Percentiles rank a stretch among this genome's conserved stretches.
Evolutionary conservation across 1,139 yeast species (phyloP).

Genomic region (Zhuliangozyma parablackwelliae): DNA sequence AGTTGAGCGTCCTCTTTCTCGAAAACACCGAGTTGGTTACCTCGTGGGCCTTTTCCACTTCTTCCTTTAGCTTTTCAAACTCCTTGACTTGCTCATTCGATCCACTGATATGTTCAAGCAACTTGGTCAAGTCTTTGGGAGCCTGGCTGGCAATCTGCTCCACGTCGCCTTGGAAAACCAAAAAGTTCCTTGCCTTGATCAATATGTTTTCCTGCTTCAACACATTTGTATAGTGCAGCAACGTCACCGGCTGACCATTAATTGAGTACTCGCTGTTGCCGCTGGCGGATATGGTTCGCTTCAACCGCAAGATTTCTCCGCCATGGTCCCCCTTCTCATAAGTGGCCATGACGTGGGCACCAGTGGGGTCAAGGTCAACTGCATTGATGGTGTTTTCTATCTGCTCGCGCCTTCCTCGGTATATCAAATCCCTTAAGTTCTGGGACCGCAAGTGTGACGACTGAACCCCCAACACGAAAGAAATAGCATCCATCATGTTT

Average conservation of each 20-base stretch:
- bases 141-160: conserved; percentile 91
- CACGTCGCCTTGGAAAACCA: conserved; percentile 96
- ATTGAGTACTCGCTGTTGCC: conserved; percentile 72
- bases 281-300: conserved; percentile 48
- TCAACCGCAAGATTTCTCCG: conserved; percentile 49
- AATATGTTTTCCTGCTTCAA: conserved; percentile 80
- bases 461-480: conserved; percentile 87
- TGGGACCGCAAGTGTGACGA: conserved; percentile 74
- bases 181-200: conserved; percentile 84
- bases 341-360: conserved; percentile 78
- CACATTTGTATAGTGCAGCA: conserved; percentile 58
- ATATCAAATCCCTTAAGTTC: conserved; percentile 70
- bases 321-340: conserved; percentile 53
- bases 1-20: conserved; percentile 65
- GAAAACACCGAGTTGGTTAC: conserved; percentile 63
- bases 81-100: conserved; percentile 64
- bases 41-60: conserved; percentile 64
- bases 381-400: conserved; percentile 15
- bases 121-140: conserved; percentile 64
- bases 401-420: conserved; percentile 54
- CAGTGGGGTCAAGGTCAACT: conserved; percentile 40
- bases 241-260: conserved; percentile 59
- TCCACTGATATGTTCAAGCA: conserved; percentile 83
- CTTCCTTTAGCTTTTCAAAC: conserved; percentile 64
- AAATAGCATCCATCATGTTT: conserved; percentile 97